Base-by-base conservation (phyloP, 106 monocot species). In the Apostasia shenzhenica region DNA sequence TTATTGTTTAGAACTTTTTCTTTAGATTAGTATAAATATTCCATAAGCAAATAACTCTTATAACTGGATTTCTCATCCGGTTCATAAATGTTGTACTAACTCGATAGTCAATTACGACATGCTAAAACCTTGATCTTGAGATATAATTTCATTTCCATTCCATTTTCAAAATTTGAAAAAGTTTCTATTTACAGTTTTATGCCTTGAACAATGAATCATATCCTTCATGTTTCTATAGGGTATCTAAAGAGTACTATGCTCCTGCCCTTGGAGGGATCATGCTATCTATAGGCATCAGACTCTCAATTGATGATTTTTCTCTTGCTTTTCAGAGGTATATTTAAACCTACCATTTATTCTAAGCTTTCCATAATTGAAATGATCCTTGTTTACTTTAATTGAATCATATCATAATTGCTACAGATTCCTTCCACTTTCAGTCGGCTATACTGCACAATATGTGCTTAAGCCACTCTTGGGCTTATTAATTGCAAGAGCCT, bases 241-340 rank as follows among this genome's bases (percentile, higher is more conserved):
- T 95, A 57, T 91, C 95, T 14, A 88, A 91, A 74, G 95, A 95
- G 14, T 91, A 90, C 66, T 99, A 99, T 75, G 90, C 99, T 68
- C 99, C 99, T 54, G 93, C 99, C 1, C 90, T 99, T 41, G 99
- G 99, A 66, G 99, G 99, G 50, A 99, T 99, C 57, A 99, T 99
- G 99, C 80, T 99, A 10, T 99, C 99, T 9, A 99, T 99, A 74
- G 99, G 99, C 69, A 90, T 99, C 75, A 85, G 55, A 46, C 73
- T 97, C 7, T 97, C 94, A 6, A 9, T 99, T 65, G 87, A 99
- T 70, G 99, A 99, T 82, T 99, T 99, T 70, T 77, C 93, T 13
- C 85, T 99, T 71, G 99, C 87, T 51, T 85, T 90, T 79, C 73
- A 84, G 52, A 99, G 93, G 99, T 93, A 50, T 45, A 9, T 47